Evolutionary conservation across 1,139 yeast genomes (phyloP).

Genomic region (Taiozyma onychis): DNA sequence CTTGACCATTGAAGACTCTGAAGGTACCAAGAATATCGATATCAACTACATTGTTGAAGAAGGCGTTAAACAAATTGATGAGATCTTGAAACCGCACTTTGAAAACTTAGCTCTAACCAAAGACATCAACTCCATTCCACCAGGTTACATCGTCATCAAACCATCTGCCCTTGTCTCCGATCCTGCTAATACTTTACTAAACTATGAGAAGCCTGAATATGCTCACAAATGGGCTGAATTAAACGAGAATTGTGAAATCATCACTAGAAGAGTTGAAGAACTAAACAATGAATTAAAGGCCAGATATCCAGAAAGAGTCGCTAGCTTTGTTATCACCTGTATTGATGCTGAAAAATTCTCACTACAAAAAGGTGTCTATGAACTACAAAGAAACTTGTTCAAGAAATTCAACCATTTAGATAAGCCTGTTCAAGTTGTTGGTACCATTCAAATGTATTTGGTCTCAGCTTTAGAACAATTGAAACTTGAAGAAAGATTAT

Average conservation of each 20-base stretch:
- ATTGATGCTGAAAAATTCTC: constrained; percentile 91
- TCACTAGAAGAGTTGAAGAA: constrained; percentile 51
- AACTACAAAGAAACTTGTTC: constrained; percentile 80
- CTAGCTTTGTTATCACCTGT: constrained; percentile 82
- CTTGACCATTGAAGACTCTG: constrained; percentile 89
- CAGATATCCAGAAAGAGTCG: constrained; percentile 59
- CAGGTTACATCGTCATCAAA: constrained; percentile 84
- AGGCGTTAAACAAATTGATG: constrained; percentile 61
- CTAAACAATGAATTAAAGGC: constrained; percentile 42
- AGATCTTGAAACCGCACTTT: constrained; percentile 70
- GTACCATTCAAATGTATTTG: constrained; percentile 92
- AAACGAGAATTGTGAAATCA: constrained; percentile 56
- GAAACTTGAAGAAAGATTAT: constrained; percentile 57
- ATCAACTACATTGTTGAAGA: constrained; percentile 60
- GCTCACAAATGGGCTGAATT: constrained; percentile 51
- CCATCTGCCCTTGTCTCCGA: constrained; percentile 84
- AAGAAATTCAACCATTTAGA: constrained; percentile 60
- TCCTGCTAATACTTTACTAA: constrained; percentile 68
- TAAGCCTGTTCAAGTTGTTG: constrained; percentile 65
- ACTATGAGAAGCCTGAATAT: constrained; percentile 52
- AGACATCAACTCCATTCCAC: constrained; percentile 62
- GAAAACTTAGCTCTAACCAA: constrained; percentile 35
- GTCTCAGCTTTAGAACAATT: constrained; percentile 63
- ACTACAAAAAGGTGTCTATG: constrained; percentile 87
- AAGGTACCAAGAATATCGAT: constrained; percentile 59